Base-by-base conservation (phyloP, 768 basidiomycete genomes). In the Strobilomyces confusus region DNA sequence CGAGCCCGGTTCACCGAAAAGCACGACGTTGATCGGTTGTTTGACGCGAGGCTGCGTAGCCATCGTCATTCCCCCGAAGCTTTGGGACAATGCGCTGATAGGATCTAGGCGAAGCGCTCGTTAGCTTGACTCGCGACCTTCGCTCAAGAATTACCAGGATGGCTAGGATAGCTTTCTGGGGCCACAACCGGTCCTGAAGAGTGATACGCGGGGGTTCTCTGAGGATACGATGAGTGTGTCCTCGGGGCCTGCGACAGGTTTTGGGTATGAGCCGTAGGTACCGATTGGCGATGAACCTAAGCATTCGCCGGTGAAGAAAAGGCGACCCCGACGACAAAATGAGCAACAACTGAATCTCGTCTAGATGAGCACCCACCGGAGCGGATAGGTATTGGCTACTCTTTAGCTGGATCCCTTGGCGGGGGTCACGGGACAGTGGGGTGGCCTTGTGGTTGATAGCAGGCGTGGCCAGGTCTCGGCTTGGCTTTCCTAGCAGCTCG, bases 1-100 rank as follows among this genome's bases (percentile, higher is more conserved):
- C 22, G 51, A 38, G 11, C 54, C 54, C 2, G 38, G 25, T 33
- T 45, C 49, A 20, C 54, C 54, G 23, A 51, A 46, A 17, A 55
- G 49, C 2, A 55, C 34, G 38, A 55, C 33, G 34, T 55, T 51
- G 9, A 44, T 42, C 33, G 48, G 38, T 38, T 29, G 23, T 13
- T 20, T 25, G 0, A 5, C 19, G 40, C 2, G 36, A 25, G 32
- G 7, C 33, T 33, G 33, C 12, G 33, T 33, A 12, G 33, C 33
- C 13, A 33, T 33, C 11, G 36, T 22, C 30, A 32, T 20, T n/a
- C 37, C 29, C 29, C 12, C 15, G 8, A 23, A 1, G 11, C 3
- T 20, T 3, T 32, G 34, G 15, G 26, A n/a, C 26, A 25, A 32
- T 13, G 29, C 5, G 9, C 29, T 29, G 29, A 29, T 1, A 9